These are phyloP conservation scores for Suhomyces vadensis DNA, from an alignment of 805 yeast genomes.

Conservation along the genomic window DNA sequence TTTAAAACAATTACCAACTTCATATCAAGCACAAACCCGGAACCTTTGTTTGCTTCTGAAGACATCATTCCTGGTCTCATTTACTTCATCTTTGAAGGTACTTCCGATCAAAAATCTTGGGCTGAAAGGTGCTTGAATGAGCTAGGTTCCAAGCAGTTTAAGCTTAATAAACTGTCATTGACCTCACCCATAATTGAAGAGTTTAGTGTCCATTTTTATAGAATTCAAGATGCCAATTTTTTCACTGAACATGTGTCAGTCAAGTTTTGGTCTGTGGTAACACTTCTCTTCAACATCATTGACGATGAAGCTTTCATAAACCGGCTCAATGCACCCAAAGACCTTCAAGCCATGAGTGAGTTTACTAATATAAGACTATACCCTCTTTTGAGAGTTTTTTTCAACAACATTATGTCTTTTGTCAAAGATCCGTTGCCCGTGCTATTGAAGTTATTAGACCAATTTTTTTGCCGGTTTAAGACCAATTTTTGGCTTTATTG, in stretches of 20 bases:
- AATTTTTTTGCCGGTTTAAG: conserved; percentile 45
- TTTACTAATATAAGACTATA: conserved; percentile 31
- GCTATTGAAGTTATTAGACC: conserved; percentile 52
- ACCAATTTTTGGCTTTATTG: conserved; percentile 55
- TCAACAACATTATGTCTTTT: conserved; percentile 53
- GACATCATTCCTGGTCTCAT: conserved; percentile 49
- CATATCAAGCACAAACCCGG: not conserved
- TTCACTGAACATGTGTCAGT: conserved; percentile 45
- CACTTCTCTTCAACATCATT: conserved; percentile 36
- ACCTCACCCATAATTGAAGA: conserved; percentile 51
- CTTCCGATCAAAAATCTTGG: conserved; percentile 48
- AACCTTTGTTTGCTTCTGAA: not conserved
- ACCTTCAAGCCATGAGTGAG: conserved; percentile 31
- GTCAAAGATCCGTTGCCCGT: conserved; percentile 53
- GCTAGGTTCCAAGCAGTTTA: conserved; percentile 1
- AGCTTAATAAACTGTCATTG: conserved; percentile 9
- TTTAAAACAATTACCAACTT: conserved; percentile 1
- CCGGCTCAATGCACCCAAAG: conserved; percentile 28
- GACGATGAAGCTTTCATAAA: conserved; percentile 35
- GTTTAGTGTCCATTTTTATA: conserved; percentile 49
- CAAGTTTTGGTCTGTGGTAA: conserved; percentile 49
- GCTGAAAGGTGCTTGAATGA: conserved; percentile 30
- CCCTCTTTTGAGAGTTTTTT: conserved; percentile 42
- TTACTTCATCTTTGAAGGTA: conserved; percentile 57
- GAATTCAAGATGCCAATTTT: conserved; percentile 53